Conservation (phyloP, 805 yeast genomes). For the Saturnispora sanitii region DNA sequence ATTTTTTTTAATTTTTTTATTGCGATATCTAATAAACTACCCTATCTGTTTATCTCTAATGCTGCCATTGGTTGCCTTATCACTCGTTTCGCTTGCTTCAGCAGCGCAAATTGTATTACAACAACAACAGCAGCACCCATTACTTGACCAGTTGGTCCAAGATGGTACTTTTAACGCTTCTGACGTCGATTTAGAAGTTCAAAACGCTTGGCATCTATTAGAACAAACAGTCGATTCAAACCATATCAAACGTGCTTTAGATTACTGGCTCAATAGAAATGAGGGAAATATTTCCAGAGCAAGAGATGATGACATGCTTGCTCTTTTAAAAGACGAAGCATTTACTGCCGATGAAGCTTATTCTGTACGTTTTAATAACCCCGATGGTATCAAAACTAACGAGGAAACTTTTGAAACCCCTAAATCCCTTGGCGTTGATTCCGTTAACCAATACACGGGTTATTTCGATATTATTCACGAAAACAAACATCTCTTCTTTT, state of each 20-base stretch:
- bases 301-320: neutral
- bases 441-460: constrained; percentile 76
- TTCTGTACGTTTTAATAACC: constrained; percentile 16
- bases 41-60: too few relatives aligned
- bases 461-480: constrained; percentile 55
- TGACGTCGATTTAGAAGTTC: constrained; percentile 4
- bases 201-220: constrained; percentile 10
- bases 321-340: constrained; percentile 5
- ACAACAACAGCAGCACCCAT: too few relatives aligned
- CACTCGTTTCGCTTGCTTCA: too few relatives aligned
- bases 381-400: neutral
- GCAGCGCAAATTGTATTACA: too few relatives aligned
- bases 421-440: constrained; percentile 62
- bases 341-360: constrained; percentile 16
- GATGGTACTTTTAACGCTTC: constrained; percentile 8
- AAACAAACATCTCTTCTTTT: constrained; percentile 74
- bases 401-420: constrained; percentile 32
- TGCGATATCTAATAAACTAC: too few relatives aligned
- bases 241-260: constrained; percentile 2
- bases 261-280: neutral
- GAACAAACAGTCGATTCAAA: constrained; percentile 5
- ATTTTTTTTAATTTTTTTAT: too few relatives aligned
- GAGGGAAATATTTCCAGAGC: constrained; percentile 2
- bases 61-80: too few relatives aligned
- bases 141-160: constrained; percentile 8